Evolutionary conservation across 192 early-diverging fungal genomes (phyloP), one percentile per base, ranked within the genome.

Genomic region (Chytriomyces sp.): DNA sequence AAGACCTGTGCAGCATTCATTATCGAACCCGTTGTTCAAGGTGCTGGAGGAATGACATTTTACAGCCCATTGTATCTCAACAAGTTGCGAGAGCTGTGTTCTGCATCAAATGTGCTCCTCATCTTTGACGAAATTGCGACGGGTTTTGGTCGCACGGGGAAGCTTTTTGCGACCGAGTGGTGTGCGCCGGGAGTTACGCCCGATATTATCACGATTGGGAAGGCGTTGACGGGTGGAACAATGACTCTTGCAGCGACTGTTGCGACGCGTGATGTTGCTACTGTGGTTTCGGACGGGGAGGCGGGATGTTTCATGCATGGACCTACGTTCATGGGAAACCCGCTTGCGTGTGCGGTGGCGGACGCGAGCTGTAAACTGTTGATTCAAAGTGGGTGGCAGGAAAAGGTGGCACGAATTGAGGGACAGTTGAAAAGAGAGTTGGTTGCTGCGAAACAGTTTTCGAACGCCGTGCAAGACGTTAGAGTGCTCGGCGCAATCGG

Each of bases 41-140:
- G 94, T 24, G 92, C 94, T 10, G 94, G 93, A 26, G 94, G 94
- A 60, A 95, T 95, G 94, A 80, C 91, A 26, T 91, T 92, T 65
- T 89, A 93, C 20, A 92, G 93, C 67, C 94, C 94, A 24, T 80
- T 90, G 9, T 95, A 92, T 82, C 93, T 94, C 67, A 82, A 83
- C n/a, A 77, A 74, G 44, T 66, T 95, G n/a, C 83, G 92, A 13
- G 81, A 88, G 28, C 81, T 83, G 13, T 85, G 88, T 18, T 61
- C 87, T n/a, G 45, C 80, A n/a, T 67, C 47, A 62, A 53, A 79
- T n/a, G 50, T 77, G 6, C 91, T 93, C 50, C 86, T 94, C 11
- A 89, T 95, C 23, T 93, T 89, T 81, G 94, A 95, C 81, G 94
- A 95, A 78, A 92, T 95, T 13, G 93, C 93, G 43, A 71, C 77